Conservation (phyloP, 2,329 filamentous ascomycete species). For the Tolypocladium cylindrosporum region DNA sequence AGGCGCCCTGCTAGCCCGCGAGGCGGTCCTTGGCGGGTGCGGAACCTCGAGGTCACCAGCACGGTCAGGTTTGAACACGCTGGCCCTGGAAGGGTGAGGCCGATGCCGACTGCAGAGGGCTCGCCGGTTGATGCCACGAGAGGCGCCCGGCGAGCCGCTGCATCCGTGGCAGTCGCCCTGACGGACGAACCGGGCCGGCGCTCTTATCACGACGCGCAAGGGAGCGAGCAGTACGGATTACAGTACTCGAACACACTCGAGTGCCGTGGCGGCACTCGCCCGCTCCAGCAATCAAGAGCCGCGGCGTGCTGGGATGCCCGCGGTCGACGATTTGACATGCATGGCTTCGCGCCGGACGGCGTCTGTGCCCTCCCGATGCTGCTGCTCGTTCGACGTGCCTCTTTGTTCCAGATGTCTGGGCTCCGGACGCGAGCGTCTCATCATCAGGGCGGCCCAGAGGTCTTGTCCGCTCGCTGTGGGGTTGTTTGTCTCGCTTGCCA, state of each 20-base stretch:
- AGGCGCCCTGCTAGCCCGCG: background rate
- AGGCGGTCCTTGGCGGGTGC: background rate
- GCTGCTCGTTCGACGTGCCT: background rate
- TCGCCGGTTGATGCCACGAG: background rate
- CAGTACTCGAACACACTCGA: too few relatives aligned
- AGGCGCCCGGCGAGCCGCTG: background rate
- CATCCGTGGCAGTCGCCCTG: background rate
- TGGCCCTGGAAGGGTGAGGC: too few relatives aligned
- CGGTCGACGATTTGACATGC: background rate
- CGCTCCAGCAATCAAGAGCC: background rate
- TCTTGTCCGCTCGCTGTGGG: background rate
- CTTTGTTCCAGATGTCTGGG: background rate
- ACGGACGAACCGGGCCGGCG: background rate
- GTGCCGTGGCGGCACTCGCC: background rate
- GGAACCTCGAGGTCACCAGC: background rate
- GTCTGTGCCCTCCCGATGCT: background rate
- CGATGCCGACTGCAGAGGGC: too few relatives aligned
- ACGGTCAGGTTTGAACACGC: too few relatives aligned
- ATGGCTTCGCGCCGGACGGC: background rate
- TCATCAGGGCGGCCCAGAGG: background rate
- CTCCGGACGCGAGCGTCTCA: background rate
- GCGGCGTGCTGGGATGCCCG: background rate
- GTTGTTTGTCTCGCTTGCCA: too few relatives aligned
- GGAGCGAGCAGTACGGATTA: too few relatives aligned
- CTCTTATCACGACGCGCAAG: background rate